Base-by-base conservation (phyloP, 2,329 filamentous ascomycete species). In the Trichoderma cornu-damae region DNA sequence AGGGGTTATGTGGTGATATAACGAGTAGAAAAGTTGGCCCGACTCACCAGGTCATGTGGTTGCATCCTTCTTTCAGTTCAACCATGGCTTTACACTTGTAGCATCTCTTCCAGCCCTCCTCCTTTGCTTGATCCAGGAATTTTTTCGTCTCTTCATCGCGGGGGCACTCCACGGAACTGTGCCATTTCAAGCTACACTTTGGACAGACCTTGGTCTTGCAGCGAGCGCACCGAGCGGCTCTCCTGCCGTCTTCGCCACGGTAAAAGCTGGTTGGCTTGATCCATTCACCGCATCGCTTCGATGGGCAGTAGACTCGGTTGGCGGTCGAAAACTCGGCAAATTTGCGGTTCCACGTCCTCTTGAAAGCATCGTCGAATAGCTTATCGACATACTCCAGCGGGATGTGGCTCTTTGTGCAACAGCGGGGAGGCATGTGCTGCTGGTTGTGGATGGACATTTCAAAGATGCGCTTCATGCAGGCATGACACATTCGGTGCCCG, bases 11-110 rank as follows among this genome's bases (percentile, higher is more conserved):
- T 12, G 42, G 64, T 52, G 68, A 62, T 24, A 58, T 37, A 8
- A 54, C 14, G 14, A 16, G 34, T 9, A 30, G 4, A 6, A 26
- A 30, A 26, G 30, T n/a, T n/a, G 20, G 11, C 18, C 9, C 3
- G 18, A 73, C 83, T 72, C 76, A 89, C 86, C 90, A 96, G 26
- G 84, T 90, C 83, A 95, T 93, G 69, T 93, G 90, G 72, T 93
- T 92, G 71, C 88, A 91, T 43, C 90, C 90, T 70, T 93, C 88
- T 64, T 87, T 87, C 49, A 90, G 74, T 70, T 95, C 88, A 43
- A 95, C 87, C 76, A 89, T 79, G 37, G 81, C 77, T 61, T 80
- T 83, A 73, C 91, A 96, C 61, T 78, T 84, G 67, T 85, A 86
- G 69, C 90, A 96, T 46, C 83, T 78, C 69, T 89, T 86, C 86